A percentile compares a stretch with the other conserved stretches of the same genome.
Evolutionary conservation across 257 asterid genomes (phyloP).

Genomic region (Leonotis leonurus): DNA sequence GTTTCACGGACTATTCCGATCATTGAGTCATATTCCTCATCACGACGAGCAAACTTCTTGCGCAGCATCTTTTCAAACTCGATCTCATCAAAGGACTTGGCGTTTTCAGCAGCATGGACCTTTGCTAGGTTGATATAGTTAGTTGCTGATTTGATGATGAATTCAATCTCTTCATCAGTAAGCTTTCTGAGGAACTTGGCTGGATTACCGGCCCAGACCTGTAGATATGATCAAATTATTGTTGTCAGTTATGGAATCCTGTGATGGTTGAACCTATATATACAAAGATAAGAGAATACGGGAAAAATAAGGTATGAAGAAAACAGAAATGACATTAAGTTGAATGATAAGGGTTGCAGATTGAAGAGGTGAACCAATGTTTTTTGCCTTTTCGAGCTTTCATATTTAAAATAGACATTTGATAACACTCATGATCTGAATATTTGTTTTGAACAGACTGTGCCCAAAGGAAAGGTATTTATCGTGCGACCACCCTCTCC

Average conservation of each 20-base stretch:
- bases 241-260: background rate
- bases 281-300: background rate
- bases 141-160: constrained; percentile 62
- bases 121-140: constrained; percentile 72
- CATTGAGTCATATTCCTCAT: constrained; percentile 82
- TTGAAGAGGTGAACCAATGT: background rate
- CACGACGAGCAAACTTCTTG: constrained; percentile 62
- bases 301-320: background rate
- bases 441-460: background rate
- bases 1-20: constrained; percentile 72
- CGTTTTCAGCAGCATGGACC: constrained; percentile 83
- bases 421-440: background rate
- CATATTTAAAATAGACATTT: background rate
- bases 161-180: constrained; percentile 62
- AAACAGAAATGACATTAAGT: background rate
- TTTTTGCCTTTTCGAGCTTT: background rate
- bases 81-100: constrained; percentile 63
- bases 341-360: background rate
- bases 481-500: too few species aligned
- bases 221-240: constrained; percentile 2
- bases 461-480: background rate
- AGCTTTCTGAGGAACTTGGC: constrained; percentile 87
- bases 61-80: constrained; percentile 71
- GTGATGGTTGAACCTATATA: background rate
- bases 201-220: constrained; percentile 94